phyloP scores from a whole-genome alignment of 805 yeast species.

The Saturnispora saitoi region DNA sequence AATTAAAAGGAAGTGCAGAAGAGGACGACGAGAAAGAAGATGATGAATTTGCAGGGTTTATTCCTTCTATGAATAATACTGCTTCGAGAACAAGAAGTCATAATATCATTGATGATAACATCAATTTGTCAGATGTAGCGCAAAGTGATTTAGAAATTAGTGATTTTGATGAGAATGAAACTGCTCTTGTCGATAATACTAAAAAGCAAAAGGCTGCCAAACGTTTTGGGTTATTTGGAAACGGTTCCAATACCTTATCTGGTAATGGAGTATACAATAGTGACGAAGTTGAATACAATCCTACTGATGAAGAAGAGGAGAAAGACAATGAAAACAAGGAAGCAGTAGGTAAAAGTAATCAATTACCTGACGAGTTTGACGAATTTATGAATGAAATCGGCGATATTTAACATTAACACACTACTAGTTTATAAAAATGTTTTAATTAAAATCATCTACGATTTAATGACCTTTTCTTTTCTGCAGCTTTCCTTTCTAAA shows the following conservation, averaged over 20 bases:
- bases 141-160: conserved; percentile 13
- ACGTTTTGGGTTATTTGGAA: not conserved
- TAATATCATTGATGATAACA: not conserved
- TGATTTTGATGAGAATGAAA: conserved; percentile 12
- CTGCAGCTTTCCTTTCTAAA: conserved; percentile 40
- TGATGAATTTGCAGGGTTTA: conserved; percentile 21
- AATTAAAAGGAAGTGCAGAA: conserved; percentile 4
- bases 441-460: not conserved
- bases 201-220: not conserved
- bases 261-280: conserved; percentile 12
- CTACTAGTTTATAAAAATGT: not conserved
- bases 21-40: conserved; percentile 8
- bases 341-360: too few species aligned
- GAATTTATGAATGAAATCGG: conserved; percentile 11
- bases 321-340: conserved; percentile 3
- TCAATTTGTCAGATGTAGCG: conserved; percentile 12
- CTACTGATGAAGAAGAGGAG: conserved; percentile 8
- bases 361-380: conserved; percentile 12
- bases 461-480: conserved; percentile 26
- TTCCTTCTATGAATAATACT: conserved; percentile 9
- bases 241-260: not conserved
- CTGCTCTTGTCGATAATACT: not conserved
- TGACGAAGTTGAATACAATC: conserved; percentile 19
- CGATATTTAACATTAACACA: not conserved
- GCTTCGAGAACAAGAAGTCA: conserved; percentile 11